Conservation (phyloP, 2,329 filamentous ascomycete species). For the Diaporthe sp. region DNA sequence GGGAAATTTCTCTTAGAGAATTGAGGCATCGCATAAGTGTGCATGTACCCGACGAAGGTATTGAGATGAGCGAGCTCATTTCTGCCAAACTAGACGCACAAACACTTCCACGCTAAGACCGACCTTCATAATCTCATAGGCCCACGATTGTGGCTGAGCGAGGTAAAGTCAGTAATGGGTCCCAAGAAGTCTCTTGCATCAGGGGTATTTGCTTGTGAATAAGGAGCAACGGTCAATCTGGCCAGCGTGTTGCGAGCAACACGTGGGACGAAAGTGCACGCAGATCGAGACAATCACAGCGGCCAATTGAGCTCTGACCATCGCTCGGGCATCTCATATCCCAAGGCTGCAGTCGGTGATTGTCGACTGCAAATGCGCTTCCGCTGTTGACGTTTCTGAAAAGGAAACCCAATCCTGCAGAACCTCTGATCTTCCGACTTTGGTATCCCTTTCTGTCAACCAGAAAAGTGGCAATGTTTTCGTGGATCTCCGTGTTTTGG, state of each 20-base stretch:
- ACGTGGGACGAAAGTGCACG: background rate
- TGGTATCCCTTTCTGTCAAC: too few relatives aligned
- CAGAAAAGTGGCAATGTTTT: too few relatives aligned
- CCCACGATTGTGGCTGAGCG: slow-evolving; percentile 24
- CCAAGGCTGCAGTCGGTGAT: background rate
- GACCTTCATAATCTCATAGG: slow-evolving; percentile 12
- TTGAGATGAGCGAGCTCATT: background rate
- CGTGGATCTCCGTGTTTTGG: too few relatives aligned
- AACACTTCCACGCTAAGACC: background rate
- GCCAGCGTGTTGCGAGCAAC: background rate
- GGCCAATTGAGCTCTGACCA: background rate
- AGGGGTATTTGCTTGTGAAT: background rate
- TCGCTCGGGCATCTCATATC: background rate
- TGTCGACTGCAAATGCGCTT: background rate
- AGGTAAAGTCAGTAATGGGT: background rate
- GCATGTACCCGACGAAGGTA: background rate
- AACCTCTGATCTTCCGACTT: too few relatives aligned
- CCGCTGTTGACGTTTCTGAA: too few relatives aligned
- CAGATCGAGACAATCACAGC: background rate
- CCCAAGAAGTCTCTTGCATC: background rate
- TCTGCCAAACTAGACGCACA: background rate
- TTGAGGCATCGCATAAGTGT: background rate
- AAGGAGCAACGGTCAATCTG: background rate
- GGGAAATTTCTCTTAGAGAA: background rate
- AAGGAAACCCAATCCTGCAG: background rate